Percentiles rank a stretch among this genome's conserved stretches.
Evolutionary conservation across 2,329 filamentous ascomycete genomes (phyloP).

Genomic region (Calonectria naviculata): DNA sequence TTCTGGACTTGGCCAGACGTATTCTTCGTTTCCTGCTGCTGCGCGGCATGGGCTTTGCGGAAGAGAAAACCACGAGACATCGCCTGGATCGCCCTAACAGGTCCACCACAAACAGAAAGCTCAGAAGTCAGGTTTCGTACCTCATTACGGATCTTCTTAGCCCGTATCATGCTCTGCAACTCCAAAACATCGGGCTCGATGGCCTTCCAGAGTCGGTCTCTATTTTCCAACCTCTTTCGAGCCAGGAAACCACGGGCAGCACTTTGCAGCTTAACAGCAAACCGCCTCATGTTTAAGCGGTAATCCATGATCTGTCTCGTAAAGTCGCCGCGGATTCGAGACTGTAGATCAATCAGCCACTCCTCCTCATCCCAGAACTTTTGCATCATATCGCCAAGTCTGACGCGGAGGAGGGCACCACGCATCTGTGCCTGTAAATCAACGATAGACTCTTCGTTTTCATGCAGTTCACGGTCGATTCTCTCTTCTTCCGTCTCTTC

Average conservation of each 20-base stretch:
- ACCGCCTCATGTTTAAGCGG: conserved; percentile 82
- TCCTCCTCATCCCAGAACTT: conserved; percentile 88
- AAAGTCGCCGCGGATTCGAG: conserved; percentile 88
- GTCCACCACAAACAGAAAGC: conserved; percentile 70
- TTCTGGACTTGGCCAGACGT: conserved; percentile 63
- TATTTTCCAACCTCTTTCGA: conserved; percentile 70
- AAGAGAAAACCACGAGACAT: conserved; percentile 74
- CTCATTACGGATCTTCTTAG: conserved; percentile 71
- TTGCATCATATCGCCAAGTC: conserved; percentile 86
- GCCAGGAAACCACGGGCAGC: conserved; percentile 80
- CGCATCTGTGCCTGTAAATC: conserved; percentile 91
- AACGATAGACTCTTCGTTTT: conserved; percentile 76
- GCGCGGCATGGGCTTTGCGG: conserved; percentile 66
- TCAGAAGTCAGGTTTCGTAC: conserved; percentile 67
- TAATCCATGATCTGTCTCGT: conserved; percentile 86
- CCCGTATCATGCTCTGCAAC: conserved; percentile 85
- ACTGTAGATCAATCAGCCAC: conserved; percentile 83
- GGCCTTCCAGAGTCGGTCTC: conserved; percentile 75
- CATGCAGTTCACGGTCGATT: conserved; percentile 82
- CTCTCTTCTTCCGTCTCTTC: conserved; percentile 93
- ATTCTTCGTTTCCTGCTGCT: conserved; percentile 66
- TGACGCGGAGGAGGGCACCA: conserved; percentile 81
- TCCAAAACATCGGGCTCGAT: conserved; percentile 79
- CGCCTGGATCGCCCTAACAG: conserved; percentile 74
- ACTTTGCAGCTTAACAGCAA: conserved; percentile 85